Evolutionary conservation across 805 yeast genomes (phyloP).

Genomic region (Saccharomyces jurei): DNA sequence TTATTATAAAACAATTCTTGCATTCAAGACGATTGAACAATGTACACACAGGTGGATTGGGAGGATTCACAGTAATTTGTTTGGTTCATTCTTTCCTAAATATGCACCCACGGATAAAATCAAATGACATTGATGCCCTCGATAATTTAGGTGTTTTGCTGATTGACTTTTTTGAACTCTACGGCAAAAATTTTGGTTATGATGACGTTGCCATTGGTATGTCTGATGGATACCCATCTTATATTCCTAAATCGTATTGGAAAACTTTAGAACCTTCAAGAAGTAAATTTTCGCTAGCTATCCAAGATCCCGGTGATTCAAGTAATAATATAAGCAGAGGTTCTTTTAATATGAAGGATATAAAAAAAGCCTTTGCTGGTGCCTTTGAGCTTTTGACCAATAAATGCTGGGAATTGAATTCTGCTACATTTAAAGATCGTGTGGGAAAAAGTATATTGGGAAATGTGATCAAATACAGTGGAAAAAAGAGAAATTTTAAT

Average conservation of each 20-base stretch:
- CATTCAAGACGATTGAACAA: slow-evolving; percentile 70
- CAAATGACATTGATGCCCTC: slow-evolving; percentile 56
- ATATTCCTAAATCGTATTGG: slow-evolving; percentile 50
- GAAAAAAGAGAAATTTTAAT: slow-evolving; percentile 65
- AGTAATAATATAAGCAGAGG: slow-evolving; percentile 77
- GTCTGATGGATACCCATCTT: slow-evolving; percentile 46
- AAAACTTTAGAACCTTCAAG: slow-evolving; percentile 34
- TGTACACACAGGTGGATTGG: slow-evolving; percentile 89
- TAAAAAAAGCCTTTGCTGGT: slow-evolving; percentile 81
- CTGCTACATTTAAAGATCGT: slow-evolving; percentile 57
- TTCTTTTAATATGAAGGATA: slow-evolving; percentile 67
- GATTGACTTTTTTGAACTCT: slow-evolving; percentile 87
- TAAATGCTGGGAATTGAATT: slow-evolving; percentile 64
- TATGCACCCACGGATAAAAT: slow-evolving; percentile 68
- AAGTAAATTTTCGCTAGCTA: slow-evolving; percentile 56
- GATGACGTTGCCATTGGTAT: slow-evolving; percentile 67
- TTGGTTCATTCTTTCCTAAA: slow-evolving; percentile 70
- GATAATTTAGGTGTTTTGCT: slow-evolving; percentile 79
- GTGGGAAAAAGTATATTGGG: slow-evolving; percentile 71
- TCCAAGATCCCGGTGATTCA: slow-evolving; percentile 84
- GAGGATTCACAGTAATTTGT: slow-evolving; percentile 90
- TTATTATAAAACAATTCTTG: slow-evolving; percentile 79
- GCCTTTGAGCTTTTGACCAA: slow-evolving; percentile 72
- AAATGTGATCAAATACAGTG: slow-evolving; percentile 66
- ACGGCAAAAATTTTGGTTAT: slow-evolving; percentile 84